Evolutionary conservation across 345 rosid genomes (phyloP), one percentile per base, ranked within the genome.

Genomic region (Lepidium africanum): DNA sequence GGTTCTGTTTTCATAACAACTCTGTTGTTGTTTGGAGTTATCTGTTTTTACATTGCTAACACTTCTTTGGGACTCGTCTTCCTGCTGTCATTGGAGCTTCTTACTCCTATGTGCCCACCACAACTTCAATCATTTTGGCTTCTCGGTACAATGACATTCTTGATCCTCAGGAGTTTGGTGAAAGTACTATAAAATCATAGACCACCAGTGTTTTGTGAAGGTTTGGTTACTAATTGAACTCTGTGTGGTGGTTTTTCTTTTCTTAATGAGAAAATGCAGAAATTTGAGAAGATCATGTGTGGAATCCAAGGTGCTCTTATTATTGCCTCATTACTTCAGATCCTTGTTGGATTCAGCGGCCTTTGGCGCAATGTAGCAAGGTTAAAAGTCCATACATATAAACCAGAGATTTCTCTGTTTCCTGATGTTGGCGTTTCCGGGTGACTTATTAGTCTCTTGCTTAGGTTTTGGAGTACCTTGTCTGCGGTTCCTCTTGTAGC

Each of bases 71-170:
- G 16, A 82, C 95, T 53, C 88, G 96, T 58, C 72, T 92, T 67
- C 98, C 96, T 10, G 98, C 96, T 10, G 96, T 92, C 10, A 78
- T 92, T 17, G 92, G 95, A 55, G 90, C 84, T 25, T 92, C 96
- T 30, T 89, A 70, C 59, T 80, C 92, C 27, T 92, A 85, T 60
- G 83, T 90, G 57, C 96, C 98, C 2, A 76, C 93, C 2, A 86
- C 91, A 69, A 73, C 85, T 73, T 87, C 98, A 0, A 86, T 92
- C 59, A 79, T 89, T 70, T 75, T 92, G 82, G 95, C 98, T 38
- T 83, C 85, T 64, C 88, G 96, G 55, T 92, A 87, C 71, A 82
- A 81, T 74, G 83, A 81, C 72, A 83, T 87, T 69, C 51, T 82
- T 60, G 76, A 86, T 80, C 90, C 96, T 79, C 82, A 59, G 10